Percentiles rank a stretch among this genome's conserved stretches.
These are phyloP conservation scores for Boletus huronensis DNA, from an alignment of 768 basidiomycete genomes.

Conservation along the genomic window DNA sequence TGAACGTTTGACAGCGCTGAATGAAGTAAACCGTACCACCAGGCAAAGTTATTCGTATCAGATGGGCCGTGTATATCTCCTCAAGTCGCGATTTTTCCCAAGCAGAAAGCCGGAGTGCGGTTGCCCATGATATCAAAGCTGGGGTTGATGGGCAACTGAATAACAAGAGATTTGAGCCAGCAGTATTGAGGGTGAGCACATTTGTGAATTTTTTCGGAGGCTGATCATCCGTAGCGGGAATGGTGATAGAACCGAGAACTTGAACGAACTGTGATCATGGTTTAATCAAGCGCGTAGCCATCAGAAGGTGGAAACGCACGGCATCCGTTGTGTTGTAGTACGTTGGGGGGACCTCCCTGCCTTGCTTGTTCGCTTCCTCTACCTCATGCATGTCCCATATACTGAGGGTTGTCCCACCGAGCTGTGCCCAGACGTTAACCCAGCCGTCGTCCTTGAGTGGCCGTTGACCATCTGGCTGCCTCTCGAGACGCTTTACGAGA, in stretches of 20 bases:
- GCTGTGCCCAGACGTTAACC: constrained; percentile 85
- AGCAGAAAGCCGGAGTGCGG: constrained; percentile 81
- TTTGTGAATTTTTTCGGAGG: constrained; percentile 63
- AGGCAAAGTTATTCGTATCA: constrained; percentile 74
- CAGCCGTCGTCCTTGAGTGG: constrained; percentile 74
- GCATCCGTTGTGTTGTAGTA: constrained; percentile 90
- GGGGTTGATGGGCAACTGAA: constrained; percentile 79
- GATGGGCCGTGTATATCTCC: constrained; percentile 96
- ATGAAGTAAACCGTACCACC: constrained; percentile 34
- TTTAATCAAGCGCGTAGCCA: constrained; percentile 1
- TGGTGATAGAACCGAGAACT: constrained; percentile 70
- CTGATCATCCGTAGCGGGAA: constrained; percentile 47
- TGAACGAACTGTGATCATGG: constrained; percentile 59
- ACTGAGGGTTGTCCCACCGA: constrained; percentile 85
- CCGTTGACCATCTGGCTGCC: constrained; percentile 70
- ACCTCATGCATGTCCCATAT: constrained; percentile 91
- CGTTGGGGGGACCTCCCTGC: constrained; percentile 78
- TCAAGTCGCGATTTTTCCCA: constrained; percentile 96
- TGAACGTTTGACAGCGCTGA: constrained; percentile 24
- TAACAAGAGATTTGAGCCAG: constrained; percentile 83
- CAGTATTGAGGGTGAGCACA: constrained; percentile 90
- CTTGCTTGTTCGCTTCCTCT: constrained; percentile 76
- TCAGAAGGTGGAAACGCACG: constrained; percentile 43
- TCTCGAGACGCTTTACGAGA: constrained; percentile 71
- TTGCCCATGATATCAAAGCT: constrained; percentile 83